Evolutionary conservation across 768 basidiomycete genomes (phyloP).

Genomic region (Trametes cubensis): DNA sequence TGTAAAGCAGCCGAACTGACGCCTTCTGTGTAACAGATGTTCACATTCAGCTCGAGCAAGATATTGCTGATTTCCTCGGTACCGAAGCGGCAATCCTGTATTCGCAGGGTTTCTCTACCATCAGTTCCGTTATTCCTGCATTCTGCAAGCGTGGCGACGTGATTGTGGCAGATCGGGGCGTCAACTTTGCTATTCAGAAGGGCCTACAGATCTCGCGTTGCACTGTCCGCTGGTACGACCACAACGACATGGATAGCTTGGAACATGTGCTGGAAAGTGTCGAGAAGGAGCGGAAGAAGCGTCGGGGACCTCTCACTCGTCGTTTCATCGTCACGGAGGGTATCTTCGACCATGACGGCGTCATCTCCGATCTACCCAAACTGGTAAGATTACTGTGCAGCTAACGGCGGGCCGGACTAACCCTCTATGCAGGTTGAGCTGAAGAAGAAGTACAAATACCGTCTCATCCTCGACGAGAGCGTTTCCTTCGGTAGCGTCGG

Average conservation of each 20-base stretch:
- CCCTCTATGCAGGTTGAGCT: conserved; percentile 71
- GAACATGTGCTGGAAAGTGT: conserved; percentile 84
- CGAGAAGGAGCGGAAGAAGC: conserved; percentile 88
- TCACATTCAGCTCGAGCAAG: conserved; percentile 84
- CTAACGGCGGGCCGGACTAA: conserved; percentile 3
- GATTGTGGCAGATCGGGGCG: conserved; percentile 97
- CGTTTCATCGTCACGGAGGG: conserved; percentile 97
- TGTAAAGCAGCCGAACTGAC: not conserved
- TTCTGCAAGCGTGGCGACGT: conserved; percentile 98
- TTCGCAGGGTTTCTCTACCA: conserved; percentile 90
- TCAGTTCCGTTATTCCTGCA: conserved; percentile 92
- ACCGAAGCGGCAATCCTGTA: conserved; percentile 90
- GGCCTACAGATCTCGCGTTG: conserved; percentile 93
- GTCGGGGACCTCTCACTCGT: conserved; percentile 77
- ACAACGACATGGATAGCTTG: conserved; percentile 89
- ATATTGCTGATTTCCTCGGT: conserved; percentile 89
- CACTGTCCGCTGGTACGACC: conserved; percentile 93
- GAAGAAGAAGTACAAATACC: conserved; percentile 94
- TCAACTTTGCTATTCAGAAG: conserved; percentile 94
- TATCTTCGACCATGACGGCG: conserved; percentile 93
- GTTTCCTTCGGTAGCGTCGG: conserved; percentile 94
- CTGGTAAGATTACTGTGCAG: conserved; percentile 56
- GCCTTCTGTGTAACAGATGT: conserved; percentile 60
- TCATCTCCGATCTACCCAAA: conserved; percentile 89
- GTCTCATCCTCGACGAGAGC: conserved; percentile 91